These are phyloP conservation scores for Nadsonia commutata DNA, from an alignment of 1,139 yeast species.

Conservation along the genomic window DNA sequence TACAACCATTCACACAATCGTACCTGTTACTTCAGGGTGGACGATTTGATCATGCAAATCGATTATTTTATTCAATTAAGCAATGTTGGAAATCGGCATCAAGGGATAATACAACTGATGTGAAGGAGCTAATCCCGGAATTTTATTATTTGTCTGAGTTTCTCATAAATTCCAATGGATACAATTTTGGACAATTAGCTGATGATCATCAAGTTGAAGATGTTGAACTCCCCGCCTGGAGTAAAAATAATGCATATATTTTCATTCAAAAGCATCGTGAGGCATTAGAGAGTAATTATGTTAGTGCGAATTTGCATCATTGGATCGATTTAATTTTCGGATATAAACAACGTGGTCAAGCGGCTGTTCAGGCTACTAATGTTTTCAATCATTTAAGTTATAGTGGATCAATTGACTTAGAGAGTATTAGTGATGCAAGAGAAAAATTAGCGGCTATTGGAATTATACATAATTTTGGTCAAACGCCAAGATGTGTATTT, in stretches of 20 bases:
- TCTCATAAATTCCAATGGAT: constrained; percentile 43
- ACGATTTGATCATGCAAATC: constrained; percentile 72
- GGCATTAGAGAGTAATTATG: constrained; percentile 71
- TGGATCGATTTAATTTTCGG: constrained; percentile 86
- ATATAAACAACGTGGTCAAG: constrained; percentile 53
- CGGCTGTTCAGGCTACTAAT: constrained; percentile 50
- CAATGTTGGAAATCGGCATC: constrained; percentile 74
- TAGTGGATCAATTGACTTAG: constrained; percentile 68
- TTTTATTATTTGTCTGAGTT: constrained; percentile 72
- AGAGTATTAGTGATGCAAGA: constrained; percentile 51
- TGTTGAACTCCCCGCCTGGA: constrained; percentile 72
- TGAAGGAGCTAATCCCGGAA: constrained; percentile 73
- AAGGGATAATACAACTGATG: constrained; percentile 68
- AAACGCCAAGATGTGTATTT: constrained; percentile 65
- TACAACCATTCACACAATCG: constrained; percentile 68
- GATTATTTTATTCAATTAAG: constrained; percentile 55
- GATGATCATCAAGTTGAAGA: constrained; percentile 41
- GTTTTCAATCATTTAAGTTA: constrained; percentile 74
- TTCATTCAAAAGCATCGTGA: constrained; percentile 63
- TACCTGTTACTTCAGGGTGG: constrained; percentile 73
- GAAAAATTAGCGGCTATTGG: constrained; percentile 68
- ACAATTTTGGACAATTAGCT: constrained; percentile 56
- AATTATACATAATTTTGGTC: constrained; percentile 80
- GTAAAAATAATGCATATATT: constrained; percentile 53
- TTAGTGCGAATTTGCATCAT: constrained; percentile 52